Percentiles rank a stretch among this genome's conserved stretches.
phyloP scores from a whole-genome alignment of 768 basidiomycete genomes.

The Tulasnella sp. region DNA sequence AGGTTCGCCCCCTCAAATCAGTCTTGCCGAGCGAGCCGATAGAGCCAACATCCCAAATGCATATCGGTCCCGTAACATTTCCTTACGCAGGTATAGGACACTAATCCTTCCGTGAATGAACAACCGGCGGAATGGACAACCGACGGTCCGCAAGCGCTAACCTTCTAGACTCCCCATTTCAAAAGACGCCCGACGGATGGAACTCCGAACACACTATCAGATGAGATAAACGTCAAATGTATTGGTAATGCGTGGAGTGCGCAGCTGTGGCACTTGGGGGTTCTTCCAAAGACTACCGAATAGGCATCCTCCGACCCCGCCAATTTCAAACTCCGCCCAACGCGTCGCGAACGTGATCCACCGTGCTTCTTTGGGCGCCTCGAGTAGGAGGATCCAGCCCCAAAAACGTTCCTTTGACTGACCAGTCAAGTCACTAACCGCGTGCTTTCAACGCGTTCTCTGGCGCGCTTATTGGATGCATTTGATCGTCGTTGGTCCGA shows the following conservation, averaged over 20 bases:
- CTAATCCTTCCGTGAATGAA: not conserved
- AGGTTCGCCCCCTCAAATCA: not conserved
- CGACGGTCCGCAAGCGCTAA: not conserved
- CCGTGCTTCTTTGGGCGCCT: not conserved
- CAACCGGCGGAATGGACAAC: not conserved
- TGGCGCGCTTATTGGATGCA: not conserved
- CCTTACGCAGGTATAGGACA: too few relatives aligned
- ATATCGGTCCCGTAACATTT: too few relatives aligned
- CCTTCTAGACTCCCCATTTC: not conserved
- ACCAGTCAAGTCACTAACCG: not conserved
- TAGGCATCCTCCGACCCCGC: not conserved
- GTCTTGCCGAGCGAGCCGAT: not conserved
- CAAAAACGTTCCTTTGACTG: not conserved
- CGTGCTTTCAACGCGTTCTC: not conserved
- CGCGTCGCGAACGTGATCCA: not conserved
- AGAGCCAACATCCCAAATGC: too few relatives aligned
- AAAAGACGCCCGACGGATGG: not conserved
- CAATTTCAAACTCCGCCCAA: not conserved
- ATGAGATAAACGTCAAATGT: not conserved
- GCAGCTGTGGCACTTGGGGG: not conserved
- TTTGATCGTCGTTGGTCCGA: not conserved
- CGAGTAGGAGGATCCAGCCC: not conserved
- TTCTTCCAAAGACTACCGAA: not conserved
- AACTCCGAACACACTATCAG: constrained; percentile 1
- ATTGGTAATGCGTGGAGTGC: not conserved